A percentile compares a stretch with the other conserved stretches of the same genome.
phyloP scores from a whole-genome alignment of 371 early-diverging fungal species.

The Thermomucor indicae-seudaticae region DNA sequence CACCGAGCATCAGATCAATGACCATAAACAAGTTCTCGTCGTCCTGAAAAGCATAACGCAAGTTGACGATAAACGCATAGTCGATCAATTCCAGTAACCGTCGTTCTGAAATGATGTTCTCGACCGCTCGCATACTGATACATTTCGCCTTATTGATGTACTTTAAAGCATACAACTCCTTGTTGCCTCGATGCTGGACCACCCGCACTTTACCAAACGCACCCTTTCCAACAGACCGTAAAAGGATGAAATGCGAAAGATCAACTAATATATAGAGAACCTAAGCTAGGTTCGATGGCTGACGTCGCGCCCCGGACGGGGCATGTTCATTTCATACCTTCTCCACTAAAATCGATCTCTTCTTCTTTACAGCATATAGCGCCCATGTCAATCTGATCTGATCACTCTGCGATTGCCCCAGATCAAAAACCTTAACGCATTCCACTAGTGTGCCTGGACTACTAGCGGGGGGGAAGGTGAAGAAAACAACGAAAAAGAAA shows the following conservation, averaged over 20 bases:
- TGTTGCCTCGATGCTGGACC: conserved; percentile 70
- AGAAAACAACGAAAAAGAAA: neutral
- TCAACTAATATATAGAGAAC: conserved; percentile 39
- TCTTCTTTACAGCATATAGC: conserved; percentile 33
- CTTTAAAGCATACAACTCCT: conserved; percentile 47
- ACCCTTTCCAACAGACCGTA: conserved; percentile 66
- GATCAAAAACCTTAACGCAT: neutral
- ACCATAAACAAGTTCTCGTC: conserved; percentile 77
- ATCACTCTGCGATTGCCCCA: neutral
- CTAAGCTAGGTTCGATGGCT: neutral
- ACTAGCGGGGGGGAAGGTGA: neutral
- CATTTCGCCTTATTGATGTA: conserved; percentile 53
- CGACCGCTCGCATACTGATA: conserved; percentile 47
- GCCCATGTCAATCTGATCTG: conserved; percentile 17
- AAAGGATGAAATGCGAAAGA: conserved; percentile 53
- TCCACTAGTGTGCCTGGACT: neutral
- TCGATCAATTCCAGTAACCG: conserved; percentile 44
- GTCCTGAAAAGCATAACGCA: conserved; percentile 78
- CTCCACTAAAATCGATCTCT: conserved; percentile 25
- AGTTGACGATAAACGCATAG: conserved; percentile 52
- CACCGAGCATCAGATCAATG: conserved; percentile 77
- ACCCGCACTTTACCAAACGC: conserved; percentile 77
- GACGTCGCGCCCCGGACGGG: neutral
- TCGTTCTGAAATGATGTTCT: conserved; percentile 51
- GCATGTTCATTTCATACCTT: conserved; percentile 18